Conservation (phyloP, 2,329 filamentous ascomycete species). For the Ceratocystis cubensis region DNA sequence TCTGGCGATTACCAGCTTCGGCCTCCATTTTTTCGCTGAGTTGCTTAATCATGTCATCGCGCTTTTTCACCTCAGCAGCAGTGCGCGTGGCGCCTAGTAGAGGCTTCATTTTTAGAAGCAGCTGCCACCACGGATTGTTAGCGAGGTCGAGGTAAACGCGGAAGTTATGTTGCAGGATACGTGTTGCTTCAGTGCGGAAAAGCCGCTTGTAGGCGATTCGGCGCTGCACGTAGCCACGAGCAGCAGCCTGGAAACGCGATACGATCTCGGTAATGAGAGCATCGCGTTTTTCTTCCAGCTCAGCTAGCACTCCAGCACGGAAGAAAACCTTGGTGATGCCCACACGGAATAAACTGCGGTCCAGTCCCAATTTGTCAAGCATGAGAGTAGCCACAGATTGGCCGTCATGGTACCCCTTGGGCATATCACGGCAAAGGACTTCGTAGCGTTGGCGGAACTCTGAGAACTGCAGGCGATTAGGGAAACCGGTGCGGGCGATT, state of each 20-base stretch:
- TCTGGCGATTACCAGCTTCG: slow-evolving; percentile 61
- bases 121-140: slow-evolving; percentile 92
- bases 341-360: slow-evolving; percentile 77
- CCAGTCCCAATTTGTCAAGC: slow-evolving; percentile 76
- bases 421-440: slow-evolving; percentile 78
- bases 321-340: slow-evolving; percentile 98
- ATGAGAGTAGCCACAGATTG: slow-evolving; percentile 76
- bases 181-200: slow-evolving; percentile 85
- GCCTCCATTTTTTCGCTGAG: slow-evolving; percentile 72
- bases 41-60: slow-evolving; percentile 83
- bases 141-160: slow-evolving; percentile 81
- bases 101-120: slow-evolving; percentile 90
- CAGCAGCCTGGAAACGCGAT: slow-evolving; percentile 80
- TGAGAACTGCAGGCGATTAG: slow-evolving; percentile 79
- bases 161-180: slow-evolving; percentile 91
- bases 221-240: slow-evolving; percentile 78
- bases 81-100: slow-evolving; percentile 84
- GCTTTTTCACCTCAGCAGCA: slow-evolving; percentile 83
- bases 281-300: slow-evolving; percentile 92
- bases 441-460: slow-evolving; percentile 96
- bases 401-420: slow-evolving; percentile 81
- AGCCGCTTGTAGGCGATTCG: slow-evolving; percentile 83
- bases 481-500: slow-evolving; percentile 92
- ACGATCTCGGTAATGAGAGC: slow-evolving; percentile 88
- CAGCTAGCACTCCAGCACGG: slow-evolving; percentile 85